Evolutionary conservation across 1,284 basidiomycete genomes (phyloP).

Genomic region (Hemileia vastatrix): DNA sequence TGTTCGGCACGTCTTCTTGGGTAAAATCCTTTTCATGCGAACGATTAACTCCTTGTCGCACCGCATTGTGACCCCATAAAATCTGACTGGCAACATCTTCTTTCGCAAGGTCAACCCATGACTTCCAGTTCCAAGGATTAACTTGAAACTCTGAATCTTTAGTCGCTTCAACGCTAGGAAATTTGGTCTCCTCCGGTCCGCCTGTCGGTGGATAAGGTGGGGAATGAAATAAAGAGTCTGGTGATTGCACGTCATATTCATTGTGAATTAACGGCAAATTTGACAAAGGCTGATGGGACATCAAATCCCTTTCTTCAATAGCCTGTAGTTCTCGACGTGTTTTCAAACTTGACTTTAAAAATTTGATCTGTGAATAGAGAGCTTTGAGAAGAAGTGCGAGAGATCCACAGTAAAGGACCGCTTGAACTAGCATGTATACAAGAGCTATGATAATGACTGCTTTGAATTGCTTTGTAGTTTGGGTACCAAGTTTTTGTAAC

Average conservation of each 20-base stretch:
- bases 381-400: not conserved
- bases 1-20: too few species aligned
- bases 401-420: not conserved
- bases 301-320: not conserved
- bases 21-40: too few species aligned
- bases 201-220: too few species aligned
- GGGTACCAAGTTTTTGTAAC: not conserved
- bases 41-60: too few species aligned
- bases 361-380: conserved; percentile 5
- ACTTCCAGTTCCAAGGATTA: conserved; percentile 2
- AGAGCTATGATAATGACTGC: not conserved
- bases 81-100: too few species aligned
- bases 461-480: not conserved
- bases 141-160: not conserved
- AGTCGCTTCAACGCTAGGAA: not conserved
- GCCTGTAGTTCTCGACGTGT: not conserved
- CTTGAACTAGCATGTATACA: not conserved
- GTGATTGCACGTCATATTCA: too few species aligned
- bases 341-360: not conserved
- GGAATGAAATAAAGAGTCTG: too few species aligned
- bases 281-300: too few species aligned
- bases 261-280: too few species aligned
- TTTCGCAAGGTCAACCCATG: conserved; percentile 5
- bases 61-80: too few species aligned
- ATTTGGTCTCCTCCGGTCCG: too few species aligned